Evolutionary conservation across 371 early-diverging fungal species (phyloP), one percentile per base, ranked within the genome.

Genomic region (Apophysomyces trapeziformis): DNA sequence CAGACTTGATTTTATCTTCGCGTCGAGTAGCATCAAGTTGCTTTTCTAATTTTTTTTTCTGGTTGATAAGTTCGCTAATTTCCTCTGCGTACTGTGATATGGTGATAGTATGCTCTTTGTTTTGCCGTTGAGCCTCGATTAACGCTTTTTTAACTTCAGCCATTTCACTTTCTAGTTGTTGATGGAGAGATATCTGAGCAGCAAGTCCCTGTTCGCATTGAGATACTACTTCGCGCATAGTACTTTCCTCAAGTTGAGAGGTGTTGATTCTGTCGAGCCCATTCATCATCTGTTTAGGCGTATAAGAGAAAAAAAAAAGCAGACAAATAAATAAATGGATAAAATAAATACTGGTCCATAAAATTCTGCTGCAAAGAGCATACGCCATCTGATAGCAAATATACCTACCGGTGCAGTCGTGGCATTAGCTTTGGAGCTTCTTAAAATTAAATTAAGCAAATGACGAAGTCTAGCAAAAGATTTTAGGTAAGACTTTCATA

Each of bases 181-280:
- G 58, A 54, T 74, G 67, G 1, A 58, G n/a, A 7, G 39, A 21
- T 8, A 71, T 58, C 38, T 73, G 72, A 6, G 67, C 71, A 0
- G 70, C 44, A 13, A 77, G 67, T 0, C 69, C 72, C 60, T 77
- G 66, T 64, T 77, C 77, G 41, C 77, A 77, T 45, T 73, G 76
- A 36, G 70, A 69, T 16, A 77, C 72, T 0, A 80, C 76, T 39
- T 77, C 77, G 8, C 58, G 65, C 66, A 80, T 73, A 0, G 74
- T 76, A 2, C 50, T 63, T 2, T 50, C 5, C 70, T 66, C n/a
- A 47, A 43, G 18, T 63, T 12, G 36, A 60, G 57, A 35, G 64
- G 66, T 6, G 58, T 39, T 12, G 64, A 64, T 8, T 64, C 46
- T 39, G 41, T 68, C 32, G 45, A 32, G 45, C 50, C 35, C 68